These are phyloP conservation scores for Prillingera fragicola DNA, from an alignment of 1,284 basidiomycete species.

Conservation along the genomic window DNA sequence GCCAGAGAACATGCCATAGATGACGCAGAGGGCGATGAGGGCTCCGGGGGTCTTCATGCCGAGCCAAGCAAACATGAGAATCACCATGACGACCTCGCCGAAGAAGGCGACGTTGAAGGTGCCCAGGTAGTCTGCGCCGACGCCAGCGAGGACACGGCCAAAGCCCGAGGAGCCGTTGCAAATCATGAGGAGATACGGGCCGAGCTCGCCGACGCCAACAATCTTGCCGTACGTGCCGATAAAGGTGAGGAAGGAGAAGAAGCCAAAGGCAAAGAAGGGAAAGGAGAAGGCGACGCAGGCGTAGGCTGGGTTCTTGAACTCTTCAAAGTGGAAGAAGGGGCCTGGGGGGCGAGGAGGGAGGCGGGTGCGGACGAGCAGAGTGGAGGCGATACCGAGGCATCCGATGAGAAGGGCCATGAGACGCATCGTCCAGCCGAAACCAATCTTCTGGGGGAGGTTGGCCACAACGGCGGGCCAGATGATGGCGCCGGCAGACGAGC, in stretches of 20 bases:
- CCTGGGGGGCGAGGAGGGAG: constrained; percentile 33
- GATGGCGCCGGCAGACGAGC: constrained; percentile 34
- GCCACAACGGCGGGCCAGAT: constrained; percentile 40
- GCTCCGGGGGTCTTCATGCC: constrained; percentile 20
- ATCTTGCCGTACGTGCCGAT: constrained; percentile 35
- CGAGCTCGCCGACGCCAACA: constrained; percentile 25
- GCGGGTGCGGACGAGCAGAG: constrained; percentile 32
- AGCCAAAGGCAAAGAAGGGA: constrained; percentile 29
- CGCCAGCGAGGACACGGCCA: constrained; percentile 29
- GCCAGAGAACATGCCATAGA: constrained; percentile 33
- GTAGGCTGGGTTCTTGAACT: constrained; percentile 32
- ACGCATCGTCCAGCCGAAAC: constrained; percentile 39
- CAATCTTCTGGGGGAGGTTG: constrained; percentile 33
- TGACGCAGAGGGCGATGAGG: constrained; percentile 27
- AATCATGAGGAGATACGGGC: constrained; percentile 39
- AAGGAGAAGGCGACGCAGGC: constrained; percentile 21
- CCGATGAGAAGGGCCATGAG: constrained; percentile 33
- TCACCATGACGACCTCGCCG: constrained; percentile 20
- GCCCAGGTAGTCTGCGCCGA: constrained; percentile 26
- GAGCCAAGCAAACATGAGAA: constrained; percentile 34
- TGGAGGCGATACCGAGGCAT: constrained; percentile 20
- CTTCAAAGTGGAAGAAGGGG: constrained; percentile 28
- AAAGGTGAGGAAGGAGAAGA: constrained; percentile 34
- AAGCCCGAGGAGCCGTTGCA: constrained; percentile 31
- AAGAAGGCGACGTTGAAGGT: constrained; percentile 33